Base-by-base conservation (phyloP, 106 monocot genomes). In the Allium fistulosum region DNA sequence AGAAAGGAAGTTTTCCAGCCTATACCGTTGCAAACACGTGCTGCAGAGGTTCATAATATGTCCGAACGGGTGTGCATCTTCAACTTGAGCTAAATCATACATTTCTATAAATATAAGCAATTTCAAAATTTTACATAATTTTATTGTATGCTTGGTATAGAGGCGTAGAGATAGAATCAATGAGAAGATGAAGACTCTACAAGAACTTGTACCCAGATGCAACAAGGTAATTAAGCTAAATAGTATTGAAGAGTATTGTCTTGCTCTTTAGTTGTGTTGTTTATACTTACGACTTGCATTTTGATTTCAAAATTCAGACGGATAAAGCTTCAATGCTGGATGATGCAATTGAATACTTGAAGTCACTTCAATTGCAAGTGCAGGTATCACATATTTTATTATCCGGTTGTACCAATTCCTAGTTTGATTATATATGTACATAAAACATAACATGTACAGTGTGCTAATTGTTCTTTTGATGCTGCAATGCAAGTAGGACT, bases 321-420 rank as follows among this genome's bases (percentile, higher is more conserved):
- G 81, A 86, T 51, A 86, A 89, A 73, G 93, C 93, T 55, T 93
- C 93, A 4, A 88, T 86, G 83, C 57, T 93, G 73, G 89, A 93
- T 57, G 93, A 93, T 61, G 88, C 93, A 46, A 84, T 86, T 65
- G 86, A 86, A 45, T 93, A 93, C 46, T 46, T 93, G 60, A 93
- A 89, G 73, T 72, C 85, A 51, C 83, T 93, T 58, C 86, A 93
- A 52, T 59, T 72, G 17, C 86, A 86, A 64, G 62, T 83, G n/a
- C 80, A 80, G 75, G 80, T 83, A 60, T 22, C 22, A 22, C 22
- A 22, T 27, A 59, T 17, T 59, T 59, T 17, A 59, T 22, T 22
- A 22, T 22, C 22, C 1, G 22, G 22, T 22, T 22, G 22, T 22
- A 22, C 22, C 22, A 0, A 0, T 22, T 22, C 22, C 22, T 22